These are phyloP conservation scores for Thelephora aurantiotincta DNA, from an alignment of 768 basidiomycete genomes.

Conservation along the genomic window DNA sequence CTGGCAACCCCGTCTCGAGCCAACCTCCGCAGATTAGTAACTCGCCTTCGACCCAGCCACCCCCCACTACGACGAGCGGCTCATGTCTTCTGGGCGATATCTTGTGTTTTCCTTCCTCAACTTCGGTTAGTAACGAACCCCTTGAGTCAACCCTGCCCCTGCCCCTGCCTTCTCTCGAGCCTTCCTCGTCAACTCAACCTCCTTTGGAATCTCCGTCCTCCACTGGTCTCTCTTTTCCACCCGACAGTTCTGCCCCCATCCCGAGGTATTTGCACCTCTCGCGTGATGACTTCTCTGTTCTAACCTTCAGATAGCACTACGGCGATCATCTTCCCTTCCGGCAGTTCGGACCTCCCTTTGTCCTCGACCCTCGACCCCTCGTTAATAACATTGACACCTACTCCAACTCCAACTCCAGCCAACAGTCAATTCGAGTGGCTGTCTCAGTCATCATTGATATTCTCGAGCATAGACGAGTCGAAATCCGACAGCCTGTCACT, in stretches of 20 bases:
- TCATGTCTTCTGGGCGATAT: no score
- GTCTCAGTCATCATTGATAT: slow-evolving; percentile 20
- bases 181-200: background rate
- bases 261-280: background rate
- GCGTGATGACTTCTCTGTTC: background rate
- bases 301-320: background rate
- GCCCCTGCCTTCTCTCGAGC: no score
- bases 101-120: no score
- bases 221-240: background rate
- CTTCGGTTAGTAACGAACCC: no score
- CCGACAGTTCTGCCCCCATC: background rate
- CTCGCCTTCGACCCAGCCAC: no score
- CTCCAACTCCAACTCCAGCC: slow-evolving; percentile 9
- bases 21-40: no score
- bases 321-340: background rate
- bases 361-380: background rate
- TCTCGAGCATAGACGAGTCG: slow-evolving; percentile 10
- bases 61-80: no score
- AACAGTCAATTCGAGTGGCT: slow-evolving; percentile 19
- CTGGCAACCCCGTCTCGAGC: no score
- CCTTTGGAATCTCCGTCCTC: background rate
- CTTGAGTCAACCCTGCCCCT: no score
- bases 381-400: background rate
- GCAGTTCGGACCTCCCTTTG: background rate
- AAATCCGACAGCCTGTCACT: slow-evolving; percentile 10